Conservation (phyloP, 2,329 filamentous ascomycete species). For the Knufia petricola region DNA sequence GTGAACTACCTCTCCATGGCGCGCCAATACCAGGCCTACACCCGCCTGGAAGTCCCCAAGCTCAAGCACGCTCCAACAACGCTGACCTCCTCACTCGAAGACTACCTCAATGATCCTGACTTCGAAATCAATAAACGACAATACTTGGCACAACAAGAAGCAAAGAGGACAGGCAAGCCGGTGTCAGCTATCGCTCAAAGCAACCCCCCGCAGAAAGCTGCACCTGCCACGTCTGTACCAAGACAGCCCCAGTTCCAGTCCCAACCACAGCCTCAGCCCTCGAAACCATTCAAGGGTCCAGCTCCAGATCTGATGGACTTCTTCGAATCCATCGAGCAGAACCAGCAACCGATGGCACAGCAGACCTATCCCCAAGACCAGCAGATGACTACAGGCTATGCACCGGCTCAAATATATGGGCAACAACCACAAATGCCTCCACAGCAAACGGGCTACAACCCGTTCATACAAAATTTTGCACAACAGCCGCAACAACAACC, state of each 20-base stretch:
- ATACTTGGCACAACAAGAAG: slow-evolving; percentile 77
- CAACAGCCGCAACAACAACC: slow-evolving; percentile 22
- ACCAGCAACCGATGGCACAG: slow-evolving; percentile 60
- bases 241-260: slow-evolving; percentile 1
- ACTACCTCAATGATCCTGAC: slow-evolving; percentile 88
- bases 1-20: slow-evolving; percentile 83
- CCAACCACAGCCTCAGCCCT: slow-evolving; percentile 17
- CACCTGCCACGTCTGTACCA: slow-evolving; percentile 21
- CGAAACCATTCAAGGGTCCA: slow-evolving; percentile 30
- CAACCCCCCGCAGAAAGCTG: slow-evolving; percentile 28
- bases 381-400: slow-evolving; percentile 14
- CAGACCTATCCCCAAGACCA: slow-evolving; percentile 33
- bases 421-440: slow-evolving; percentile 21
- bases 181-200: slow-evolving; percentile 22
- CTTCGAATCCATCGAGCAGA: slow-evolving; percentile 85
- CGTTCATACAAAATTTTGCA: slow-evolving; percentile 21
- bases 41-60: slow-evolving; percentile 87
- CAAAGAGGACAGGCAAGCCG: slow-evolving; percentile 39
- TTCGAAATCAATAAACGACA: slow-evolving; percentile 90
- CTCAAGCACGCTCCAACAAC: slow-evolving; percentile 95
- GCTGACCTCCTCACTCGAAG: slow-evolving; percentile 77
- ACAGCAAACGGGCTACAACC: slow-evolving; percentile 25
- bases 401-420: slow-evolving; percentile 14
- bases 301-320: slow-evolving; percentile 79
- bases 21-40: slow-evolving; percentile 83